Conservation (phyloP, 1,284 basidiomycete genomes). For the Marasmius tenuissimus region DNA sequence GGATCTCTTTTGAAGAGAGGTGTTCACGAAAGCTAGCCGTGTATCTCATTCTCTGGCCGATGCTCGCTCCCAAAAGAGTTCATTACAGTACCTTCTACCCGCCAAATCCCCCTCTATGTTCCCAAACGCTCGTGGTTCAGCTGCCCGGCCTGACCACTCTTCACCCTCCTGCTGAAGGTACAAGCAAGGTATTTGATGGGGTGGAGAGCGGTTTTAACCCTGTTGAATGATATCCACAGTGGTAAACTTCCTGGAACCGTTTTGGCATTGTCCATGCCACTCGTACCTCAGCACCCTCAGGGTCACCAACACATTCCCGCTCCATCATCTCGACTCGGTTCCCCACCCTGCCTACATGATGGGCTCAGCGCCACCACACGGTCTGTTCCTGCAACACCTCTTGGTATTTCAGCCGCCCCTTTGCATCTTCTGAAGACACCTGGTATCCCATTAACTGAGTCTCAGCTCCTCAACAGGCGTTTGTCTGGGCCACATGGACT, state of each 20-base stretch:
- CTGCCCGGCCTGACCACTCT: no score
- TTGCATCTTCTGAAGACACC: constrained; percentile 62
- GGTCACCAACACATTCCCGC: constrained; percentile 42
- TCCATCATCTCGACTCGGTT: constrained; percentile 65
- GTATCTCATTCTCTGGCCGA: no score
- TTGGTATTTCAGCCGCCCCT: constrained; percentile 51
- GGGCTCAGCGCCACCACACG: constrained; percentile 61
- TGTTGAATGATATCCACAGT: constrained; percentile 51
- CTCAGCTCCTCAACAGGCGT: constrained; percentile 58
- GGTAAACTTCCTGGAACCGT: constrained; percentile 45
- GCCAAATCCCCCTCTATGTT: no score
- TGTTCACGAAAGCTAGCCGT: no score
- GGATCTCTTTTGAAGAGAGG: no score
- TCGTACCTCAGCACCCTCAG: constrained; percentile 62
- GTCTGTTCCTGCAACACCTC: constrained; percentile 75
- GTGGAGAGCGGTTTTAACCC: no score
- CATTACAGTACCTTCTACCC: no score
- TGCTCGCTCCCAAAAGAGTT: no score
- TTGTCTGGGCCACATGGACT: constrained; percentile 52
- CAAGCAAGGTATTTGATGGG: no score
- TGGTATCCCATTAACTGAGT: constrained; percentile 67
- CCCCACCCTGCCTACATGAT: constrained; percentile 64
- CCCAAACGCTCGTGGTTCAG: no score
- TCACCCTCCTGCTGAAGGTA: no score
- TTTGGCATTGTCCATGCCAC: constrained; percentile 63